A percentile compares a stretch with the other conserved stretches of the same genome.
These are phyloP conservation scores for Typha latifolia DNA, from an alignment of 176 grass and related monocot species.

Conservation along the genomic window DNA sequence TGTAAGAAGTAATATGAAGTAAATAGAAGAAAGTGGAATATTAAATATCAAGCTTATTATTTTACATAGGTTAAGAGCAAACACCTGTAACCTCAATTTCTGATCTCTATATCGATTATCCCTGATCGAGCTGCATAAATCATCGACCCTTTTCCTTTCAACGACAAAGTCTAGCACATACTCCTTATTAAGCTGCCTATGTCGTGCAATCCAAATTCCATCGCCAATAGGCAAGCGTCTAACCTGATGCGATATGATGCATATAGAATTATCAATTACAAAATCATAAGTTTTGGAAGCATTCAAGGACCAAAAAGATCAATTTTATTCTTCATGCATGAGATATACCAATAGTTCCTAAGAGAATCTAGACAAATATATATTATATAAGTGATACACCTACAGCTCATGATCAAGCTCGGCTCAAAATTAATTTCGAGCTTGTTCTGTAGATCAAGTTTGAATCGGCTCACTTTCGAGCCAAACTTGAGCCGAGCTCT, in stretches of 20 bases:
- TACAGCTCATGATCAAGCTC: too few relatives aligned
- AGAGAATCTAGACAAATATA: too few relatives aligned
- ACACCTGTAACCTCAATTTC: slow-evolving; percentile 81
- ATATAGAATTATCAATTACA: slow-evolving; percentile 22
- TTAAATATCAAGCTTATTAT: neutral
- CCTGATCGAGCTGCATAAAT: slow-evolving; percentile 59
- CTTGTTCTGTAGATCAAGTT: too few relatives aligned
- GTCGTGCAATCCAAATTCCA: slow-evolving; percentile 68
- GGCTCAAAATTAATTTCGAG: too few relatives aligned
- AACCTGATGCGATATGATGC: slow-evolving; percentile 33
- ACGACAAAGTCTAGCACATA: slow-evolving; percentile 93
- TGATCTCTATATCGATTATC: slow-evolving; percentile 93
- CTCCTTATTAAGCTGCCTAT: slow-evolving; percentile 41
- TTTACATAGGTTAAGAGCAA: slow-evolving; percentile 3
- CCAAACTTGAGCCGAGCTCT: too few relatives aligned
- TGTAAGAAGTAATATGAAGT: neutral
- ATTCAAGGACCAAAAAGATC: too few relatives aligned
- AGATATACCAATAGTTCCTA: too few relatives aligned
- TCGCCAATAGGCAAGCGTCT: slow-evolving; percentile 79
- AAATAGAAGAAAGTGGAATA: neutral
- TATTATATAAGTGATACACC: too few relatives aligned
- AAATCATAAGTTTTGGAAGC: neutral
- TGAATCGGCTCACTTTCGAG: too few relatives aligned
- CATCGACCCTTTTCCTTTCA: slow-evolving; percentile 76
- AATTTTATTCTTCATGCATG: too few relatives aligned